Evolutionary conservation across 352 stramenopile genomes (phyloP), one percentile per base, ranked within the genome.

Genomic region (Phytophthora fragariaefolia): DNA sequence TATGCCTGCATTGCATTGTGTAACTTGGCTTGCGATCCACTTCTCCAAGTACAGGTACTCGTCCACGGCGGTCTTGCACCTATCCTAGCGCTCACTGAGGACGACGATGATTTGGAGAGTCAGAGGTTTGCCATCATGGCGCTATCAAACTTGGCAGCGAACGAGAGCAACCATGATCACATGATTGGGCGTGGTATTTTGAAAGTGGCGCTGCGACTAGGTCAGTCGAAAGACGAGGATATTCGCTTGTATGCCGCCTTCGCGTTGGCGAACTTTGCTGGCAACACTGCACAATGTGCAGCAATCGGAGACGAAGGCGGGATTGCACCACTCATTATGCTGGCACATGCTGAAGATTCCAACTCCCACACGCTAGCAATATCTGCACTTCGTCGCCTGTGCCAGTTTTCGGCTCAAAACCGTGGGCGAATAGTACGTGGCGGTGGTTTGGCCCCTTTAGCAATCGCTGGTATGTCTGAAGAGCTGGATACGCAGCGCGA

Each of bases 1-100:
- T 98, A 98, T 69, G 95, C 93, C n/a, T 96, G 90, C 68, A 98
- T 98, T 68, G 95, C 89, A 13, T 74, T 99, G 32, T 98, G 95
- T 64, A 99, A 99, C 74, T 84, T 99, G 66, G 93, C 92, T 18
- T 98, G 93, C 60, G 89, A 97, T 56, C 63, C 83, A 45, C 67
- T 90, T 38, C 91, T 96, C 17, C 97, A 98, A 74, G 92, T 92
- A 0, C 89, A 97, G 55, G 89, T 98, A 40, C 76, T 98, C 12
- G 90, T 98, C 7, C 96, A 99, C 62, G 96, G 96, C 4, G 96
- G 93, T 6, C 77, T 99, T 13, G 77, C 82, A 1, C 72, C 92
- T 22, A 89, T 99, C 54, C 59, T 98, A 9, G 73, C 79, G 8
- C 86, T 98, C 60, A 91, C 85, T 9, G 67, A 90, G 20, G 36